Percentiles rank a stretch among this genome's conserved stretches.
Conservation (phyloP, 768 basidiomycete genomes). For the Mycena rebaudengoi region DNA sequence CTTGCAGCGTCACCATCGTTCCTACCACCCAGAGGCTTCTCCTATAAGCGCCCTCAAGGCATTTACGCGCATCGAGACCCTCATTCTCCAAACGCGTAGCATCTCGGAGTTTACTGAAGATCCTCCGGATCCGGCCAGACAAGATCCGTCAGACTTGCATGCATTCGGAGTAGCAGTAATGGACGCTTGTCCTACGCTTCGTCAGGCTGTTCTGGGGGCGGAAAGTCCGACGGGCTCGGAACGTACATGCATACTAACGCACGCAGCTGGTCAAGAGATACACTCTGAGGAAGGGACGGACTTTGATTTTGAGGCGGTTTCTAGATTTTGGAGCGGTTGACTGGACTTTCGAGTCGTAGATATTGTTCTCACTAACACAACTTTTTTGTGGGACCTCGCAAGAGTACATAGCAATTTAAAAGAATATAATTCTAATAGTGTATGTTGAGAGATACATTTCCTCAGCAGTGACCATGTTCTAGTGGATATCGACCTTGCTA, state of each 20-base stretch:
- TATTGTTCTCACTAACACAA: no score
- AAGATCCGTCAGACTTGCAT: not conserved
- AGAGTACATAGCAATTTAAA: not conserved
- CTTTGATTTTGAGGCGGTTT: not conserved
- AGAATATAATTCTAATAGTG: not conserved
- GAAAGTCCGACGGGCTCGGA: not conserved
- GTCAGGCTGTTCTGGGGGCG: not conserved
- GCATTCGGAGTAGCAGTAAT: not conserved
- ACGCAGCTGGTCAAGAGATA: not conserved
- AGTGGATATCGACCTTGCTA: constrained; percentile 58
- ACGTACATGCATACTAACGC: not conserved
- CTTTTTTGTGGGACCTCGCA: no score
- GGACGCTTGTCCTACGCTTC: not conserved
- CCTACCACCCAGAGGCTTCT: not conserved
- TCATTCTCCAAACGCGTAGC: not conserved
- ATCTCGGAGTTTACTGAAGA: not conserved
- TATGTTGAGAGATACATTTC: not conserved
- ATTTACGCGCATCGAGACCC: not conserved
- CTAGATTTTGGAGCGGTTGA: constrained; percentile 20
- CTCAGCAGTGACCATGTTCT: not conserved
- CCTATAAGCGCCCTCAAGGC: not conserved
- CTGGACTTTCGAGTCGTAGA: no score
- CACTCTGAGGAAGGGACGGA: not conserved
- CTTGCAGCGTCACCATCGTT: no score
- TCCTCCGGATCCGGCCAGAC: not conserved